Percentiles rank a stretch among this genome's conserved stretches.
Evolutionary conservation across 169 alveolate species (phyloP).

Genomic region (Eimeria sp.): DNA sequence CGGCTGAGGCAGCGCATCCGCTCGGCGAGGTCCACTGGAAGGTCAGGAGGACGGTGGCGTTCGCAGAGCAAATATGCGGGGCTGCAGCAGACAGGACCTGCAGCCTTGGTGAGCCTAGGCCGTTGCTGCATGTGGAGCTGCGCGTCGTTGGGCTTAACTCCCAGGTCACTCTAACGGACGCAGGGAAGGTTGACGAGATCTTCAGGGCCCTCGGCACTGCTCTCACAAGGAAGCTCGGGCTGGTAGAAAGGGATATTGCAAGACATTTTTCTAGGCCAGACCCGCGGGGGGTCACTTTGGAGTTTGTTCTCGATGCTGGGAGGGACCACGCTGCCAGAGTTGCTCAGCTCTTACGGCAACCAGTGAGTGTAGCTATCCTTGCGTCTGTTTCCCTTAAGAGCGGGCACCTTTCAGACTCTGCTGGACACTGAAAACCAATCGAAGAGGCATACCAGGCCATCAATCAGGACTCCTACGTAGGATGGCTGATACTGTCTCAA

Average conservation of each 20-base stretch:
- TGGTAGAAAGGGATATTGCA: constrained; percentile 74
- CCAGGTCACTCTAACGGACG: constrained; percentile 57
- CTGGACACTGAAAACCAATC: not conserved
- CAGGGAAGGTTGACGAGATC: constrained; percentile 41
- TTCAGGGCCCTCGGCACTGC: constrained; percentile 20
- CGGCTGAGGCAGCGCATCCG: constrained; percentile 73
- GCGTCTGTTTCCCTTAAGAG: not conserved
- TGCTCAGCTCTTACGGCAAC: constrained; percentile 46
- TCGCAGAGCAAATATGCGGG: constrained; percentile 85
- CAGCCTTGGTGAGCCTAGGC: constrained; percentile 84
- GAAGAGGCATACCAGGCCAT: not conserved
- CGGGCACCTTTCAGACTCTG: not conserved
- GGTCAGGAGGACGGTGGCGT: constrained; percentile 84
- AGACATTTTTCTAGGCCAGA: constrained; percentile 58
- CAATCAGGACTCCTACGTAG: not conserved
- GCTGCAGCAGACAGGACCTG: constrained; percentile 86
- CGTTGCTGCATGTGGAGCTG: constrained; percentile 51
- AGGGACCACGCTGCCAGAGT: constrained; percentile 60
- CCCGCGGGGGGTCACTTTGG: constrained; percentile 65
- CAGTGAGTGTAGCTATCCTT: not conserved
- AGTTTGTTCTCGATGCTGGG: constrained; percentile 75
- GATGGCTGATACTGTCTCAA: not conserved
- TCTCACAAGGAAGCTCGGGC: constrained; percentile 66
- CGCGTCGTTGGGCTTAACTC: constrained; percentile 45
- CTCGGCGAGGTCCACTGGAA: constrained; percentile 68